phyloP scores from a whole-genome alignment of 306 rosid genomes.

The Echinosophora koreensis region DNA sequence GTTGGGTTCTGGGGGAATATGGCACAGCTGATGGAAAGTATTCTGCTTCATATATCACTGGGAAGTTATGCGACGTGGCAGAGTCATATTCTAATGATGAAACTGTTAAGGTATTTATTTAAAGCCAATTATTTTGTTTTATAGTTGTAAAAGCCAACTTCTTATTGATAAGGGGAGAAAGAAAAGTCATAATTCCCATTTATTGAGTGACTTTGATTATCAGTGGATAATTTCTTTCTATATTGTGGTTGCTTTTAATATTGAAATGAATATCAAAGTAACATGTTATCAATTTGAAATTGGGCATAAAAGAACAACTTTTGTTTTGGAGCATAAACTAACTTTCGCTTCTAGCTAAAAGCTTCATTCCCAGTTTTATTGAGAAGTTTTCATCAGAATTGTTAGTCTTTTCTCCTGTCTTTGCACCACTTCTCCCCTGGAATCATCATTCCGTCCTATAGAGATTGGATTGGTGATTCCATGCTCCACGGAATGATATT shows the following conservation, averaged over 20 bases:
- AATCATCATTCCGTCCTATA: not conserved
- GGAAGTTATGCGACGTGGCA: slow-evolving; percentile 92
- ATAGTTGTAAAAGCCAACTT: slow-evolving; percentile 8
- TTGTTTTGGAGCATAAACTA: slow-evolving; percentile 27
- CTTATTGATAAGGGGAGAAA: slow-evolving; percentile 5
- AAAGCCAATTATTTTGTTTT: not conserved
- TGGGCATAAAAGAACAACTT: not conserved
- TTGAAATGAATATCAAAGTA: not conserved
- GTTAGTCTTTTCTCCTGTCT: too few relatives aligned
- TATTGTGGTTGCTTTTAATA: slow-evolving; percentile 19
- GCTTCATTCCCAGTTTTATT: not conserved
- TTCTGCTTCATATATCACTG: slow-evolving; percentile 79
- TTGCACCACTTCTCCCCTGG: not conserved
- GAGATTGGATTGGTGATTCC: not conserved
- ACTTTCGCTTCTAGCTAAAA: slow-evolving; percentile 10
- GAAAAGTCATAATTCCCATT: slow-evolving; percentile 8
- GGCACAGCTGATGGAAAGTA: slow-evolving; percentile 92
- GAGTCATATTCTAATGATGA: slow-evolving; percentile 95
- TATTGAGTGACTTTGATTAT: slow-evolving; percentile 31
- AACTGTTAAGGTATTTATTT: slow-evolving; percentile 81
- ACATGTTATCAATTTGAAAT: slow-evolving; percentile 34
- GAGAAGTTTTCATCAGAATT: not conserved
- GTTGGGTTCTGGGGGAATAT: slow-evolving; percentile 99
- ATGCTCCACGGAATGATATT: not conserved
- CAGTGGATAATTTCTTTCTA: slow-evolving; percentile 26